These are phyloP conservation scores for Anaeromyces robustus DNA, from an alignment of 192 early-diverging fungal genomes.

Conservation along the genomic window DNA sequence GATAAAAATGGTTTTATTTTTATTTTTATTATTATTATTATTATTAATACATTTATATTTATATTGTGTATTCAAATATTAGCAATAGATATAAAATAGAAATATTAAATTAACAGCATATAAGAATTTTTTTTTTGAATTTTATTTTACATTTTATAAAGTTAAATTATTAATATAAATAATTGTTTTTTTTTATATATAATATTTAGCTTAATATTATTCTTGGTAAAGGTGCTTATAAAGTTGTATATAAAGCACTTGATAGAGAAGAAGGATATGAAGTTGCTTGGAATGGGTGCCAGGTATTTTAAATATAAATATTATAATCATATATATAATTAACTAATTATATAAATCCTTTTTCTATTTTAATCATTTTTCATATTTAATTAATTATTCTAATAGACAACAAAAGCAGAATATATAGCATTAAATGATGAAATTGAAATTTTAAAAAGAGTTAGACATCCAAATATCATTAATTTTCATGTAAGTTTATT, in stretches of 20 bases:
- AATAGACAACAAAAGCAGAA: background rate
- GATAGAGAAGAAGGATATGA: slow-evolving; percentile 34
- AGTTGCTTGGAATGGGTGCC: slow-evolving; percentile 35
- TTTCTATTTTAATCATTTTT: too few relatives aligned
- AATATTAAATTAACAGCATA: too few relatives aligned
- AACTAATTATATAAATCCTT: background rate
- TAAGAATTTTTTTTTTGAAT: too few relatives aligned
- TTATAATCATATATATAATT: background rate
- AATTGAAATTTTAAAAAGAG: background rate
- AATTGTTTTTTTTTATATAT: background rate
- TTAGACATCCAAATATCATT: background rate
- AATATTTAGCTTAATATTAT: slow-evolving; percentile 18
- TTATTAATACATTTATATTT: too few relatives aligned
- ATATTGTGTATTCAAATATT: too few relatives aligned
- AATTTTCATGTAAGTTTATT: background rate
- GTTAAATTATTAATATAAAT: too few relatives aligned
- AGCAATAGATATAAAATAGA: too few relatives aligned
- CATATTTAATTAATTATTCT: too few relatives aligned
- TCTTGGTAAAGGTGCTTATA: slow-evolving; percentile 32
- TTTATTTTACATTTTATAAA: too few relatives aligned
- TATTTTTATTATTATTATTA: too few relatives aligned
- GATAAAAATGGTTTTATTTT: too few relatives aligned
- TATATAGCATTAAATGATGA: background rate
- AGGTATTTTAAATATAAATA: slow-evolving; percentile 10
- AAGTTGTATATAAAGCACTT: slow-evolving; percentile 34